Percentiles rank a stretch among this genome's conserved stretches.
Conservation (phyloP, 257 asterid genomes). For the Paulownia fortunei region DNA sequence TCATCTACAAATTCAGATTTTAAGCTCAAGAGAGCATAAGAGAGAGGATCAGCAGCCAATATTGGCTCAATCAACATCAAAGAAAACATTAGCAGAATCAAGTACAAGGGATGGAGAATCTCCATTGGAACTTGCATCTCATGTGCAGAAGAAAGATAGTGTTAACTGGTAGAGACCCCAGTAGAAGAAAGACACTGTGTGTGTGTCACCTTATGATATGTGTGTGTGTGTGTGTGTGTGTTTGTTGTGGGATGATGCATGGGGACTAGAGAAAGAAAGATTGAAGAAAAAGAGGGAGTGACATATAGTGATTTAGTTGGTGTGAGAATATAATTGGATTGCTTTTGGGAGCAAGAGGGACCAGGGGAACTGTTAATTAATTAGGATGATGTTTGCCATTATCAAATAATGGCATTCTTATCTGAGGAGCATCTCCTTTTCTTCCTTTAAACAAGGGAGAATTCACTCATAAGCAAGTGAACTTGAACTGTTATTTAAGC, state of each 20-base stretch:
- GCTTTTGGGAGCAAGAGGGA: slow-evolving; percentile 57
- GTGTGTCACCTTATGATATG: slow-evolving; percentile 33
- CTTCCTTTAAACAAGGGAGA: slow-evolving; percentile 26
- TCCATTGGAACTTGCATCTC: slow-evolving; percentile 80
- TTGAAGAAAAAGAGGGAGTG: slow-evolving; percentile 40
- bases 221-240: background rate
- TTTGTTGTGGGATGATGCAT: slow-evolving; percentile 58
- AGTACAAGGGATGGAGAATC: slow-evolving; percentile 51
- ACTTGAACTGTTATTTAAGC: background rate
- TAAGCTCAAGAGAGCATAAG: slow-evolving; percentile 76
- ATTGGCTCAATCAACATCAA: slow-evolving; percentile 36
- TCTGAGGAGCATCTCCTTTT: slow-evolving; percentile 42
- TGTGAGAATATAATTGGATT: slow-evolving; percentile 49
- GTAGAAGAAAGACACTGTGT: slow-evolving; percentile 27
- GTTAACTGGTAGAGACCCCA: slow-evolving; percentile 39
- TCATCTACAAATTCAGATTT: slow-evolving; percentile 69
- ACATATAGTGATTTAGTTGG: slow-evolving; percentile 36
- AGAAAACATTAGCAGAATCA: slow-evolving; percentile 41
- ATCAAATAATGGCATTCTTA: slow-evolving; percentile 36
- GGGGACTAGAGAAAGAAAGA: slow-evolving; percentile 78
- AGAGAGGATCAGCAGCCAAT: slow-evolving; percentile 68
- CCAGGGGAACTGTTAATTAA: slow-evolving; percentile 40
- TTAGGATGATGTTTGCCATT: slow-evolving; percentile 58
- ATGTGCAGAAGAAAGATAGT: slow-evolving; percentile 39
- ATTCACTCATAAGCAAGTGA: slow-evolving; percentile 19